Evolutionary conservation across 116 monocot species (phyloP), one percentile per base, ranked within the genome.

Genomic region (Posidonia oceanica): DNA sequence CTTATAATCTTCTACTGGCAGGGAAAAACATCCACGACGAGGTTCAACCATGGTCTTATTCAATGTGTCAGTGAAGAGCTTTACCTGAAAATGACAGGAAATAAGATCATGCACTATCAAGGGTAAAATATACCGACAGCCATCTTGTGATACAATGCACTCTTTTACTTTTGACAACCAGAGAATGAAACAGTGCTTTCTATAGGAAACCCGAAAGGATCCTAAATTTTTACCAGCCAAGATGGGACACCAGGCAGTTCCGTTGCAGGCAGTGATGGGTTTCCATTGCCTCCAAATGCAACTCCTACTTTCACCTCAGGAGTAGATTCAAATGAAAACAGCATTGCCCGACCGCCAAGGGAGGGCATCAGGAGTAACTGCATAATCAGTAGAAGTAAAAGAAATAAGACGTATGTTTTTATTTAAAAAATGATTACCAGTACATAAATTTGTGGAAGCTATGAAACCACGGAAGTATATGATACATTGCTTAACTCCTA

Each of bases 241-340:
- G 77, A 75, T 68, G 91, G 81, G 54, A 97, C 92, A 42, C 92
- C 97, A 66, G 97, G 97, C 5, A 97, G 67, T 82, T 92, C 97
- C 64, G 89, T 97, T 69, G 89, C 85, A 10, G 96, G 96, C 71
- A 91, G 78, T 59, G 87, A 73, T 80, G 89, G 91, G 71, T 83
- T 83, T 59, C 83, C 83, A 62, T 86, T 88, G 11, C 91, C 82
- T 72, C 97, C 97, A 79, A 97, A 97, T 70, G 81, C 89, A 74
- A 97, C 87, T 64, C 85, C 89, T 69, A 97, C 65, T 70, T 81
- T 83, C 52, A 97, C 78, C 66, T 97, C 92, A 36, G 97, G 97
- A 74, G 84, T 81, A 52, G 89, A 87, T 56, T 92, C 97, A 79
- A 97, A 97, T 42, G 97, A 92, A 75, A 85, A 97, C n/a, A 97